These are phyloP conservation scores for Cyclostephanos invisitatus DNA, from an alignment of 108 stramenopile genomes.

Conservation along the genomic window DNA sequence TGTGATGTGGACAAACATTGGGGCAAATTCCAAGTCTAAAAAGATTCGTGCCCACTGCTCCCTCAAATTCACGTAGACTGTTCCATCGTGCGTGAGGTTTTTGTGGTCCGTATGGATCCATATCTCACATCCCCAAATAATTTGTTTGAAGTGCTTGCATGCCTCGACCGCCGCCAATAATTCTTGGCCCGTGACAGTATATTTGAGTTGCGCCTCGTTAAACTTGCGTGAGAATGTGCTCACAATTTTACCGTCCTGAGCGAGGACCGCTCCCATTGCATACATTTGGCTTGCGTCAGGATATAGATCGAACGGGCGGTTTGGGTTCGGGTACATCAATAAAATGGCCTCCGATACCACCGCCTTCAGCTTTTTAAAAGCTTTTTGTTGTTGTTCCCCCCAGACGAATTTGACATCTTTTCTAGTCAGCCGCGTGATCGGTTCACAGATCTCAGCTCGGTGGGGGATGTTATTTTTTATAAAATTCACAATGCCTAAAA, in stretches of 20 bases:
- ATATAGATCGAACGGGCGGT: background rate
- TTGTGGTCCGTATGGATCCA: no score
- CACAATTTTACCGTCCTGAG: conserved; percentile 34
- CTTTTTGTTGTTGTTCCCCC: conserved; percentile 1
- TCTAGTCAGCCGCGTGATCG: conserved; percentile 28
- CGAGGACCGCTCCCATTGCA: conserved; percentile 47
- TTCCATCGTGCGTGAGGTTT: no score
- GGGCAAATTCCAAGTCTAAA: no score
- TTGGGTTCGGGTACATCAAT: conserved; percentile 38
- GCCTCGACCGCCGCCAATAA: conserved; percentile 38
- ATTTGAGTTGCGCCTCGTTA: conserved; percentile 41
- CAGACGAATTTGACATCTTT: conserved; percentile 14
- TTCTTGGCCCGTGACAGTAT: conserved; percentile 50
- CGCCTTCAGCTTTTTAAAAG: conserved; percentile 5
- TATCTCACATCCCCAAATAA: no score
- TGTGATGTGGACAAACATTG: no score
- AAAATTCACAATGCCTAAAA: conserved; percentile 36
- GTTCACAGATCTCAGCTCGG: conserved; percentile 23
- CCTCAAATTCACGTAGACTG: no score
- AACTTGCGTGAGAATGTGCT: conserved; percentile 34
- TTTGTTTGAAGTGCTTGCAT: background rate
- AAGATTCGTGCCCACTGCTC: no score
- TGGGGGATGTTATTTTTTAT: conserved; percentile 36
- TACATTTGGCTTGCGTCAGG: conserved; percentile 36
- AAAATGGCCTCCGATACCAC: conserved; percentile 3